Evolutionary conservation across 2,329 filamentous ascomycete genomes (phyloP).

Genomic region (Alternaria brassicicola): DNA sequence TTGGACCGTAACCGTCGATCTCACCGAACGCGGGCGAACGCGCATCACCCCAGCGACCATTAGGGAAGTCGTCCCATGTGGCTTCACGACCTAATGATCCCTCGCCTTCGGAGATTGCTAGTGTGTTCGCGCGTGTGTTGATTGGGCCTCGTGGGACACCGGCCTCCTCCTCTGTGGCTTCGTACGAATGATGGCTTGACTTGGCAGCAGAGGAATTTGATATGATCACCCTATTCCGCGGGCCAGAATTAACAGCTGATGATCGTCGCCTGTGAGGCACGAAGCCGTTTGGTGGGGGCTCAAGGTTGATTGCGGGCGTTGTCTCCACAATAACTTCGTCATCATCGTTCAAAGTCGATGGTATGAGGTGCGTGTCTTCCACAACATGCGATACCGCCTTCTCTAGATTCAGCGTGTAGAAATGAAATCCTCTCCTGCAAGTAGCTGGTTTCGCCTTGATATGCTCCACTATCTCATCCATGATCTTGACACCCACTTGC

Average conservation of each 20-base stretch:
- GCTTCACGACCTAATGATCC: conserved; percentile 89
- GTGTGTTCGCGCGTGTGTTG: conserved; percentile 80
- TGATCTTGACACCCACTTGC: conserved; percentile 77
- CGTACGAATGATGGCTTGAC: conserved; percentile 57
- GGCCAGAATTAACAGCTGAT: conserved; percentile 82
- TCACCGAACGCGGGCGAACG: conserved; percentile 87
- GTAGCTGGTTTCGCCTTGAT: conserved; percentile 67
- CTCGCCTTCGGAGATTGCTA: conserved; percentile 93
- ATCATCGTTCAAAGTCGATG: conserved; percentile 54
- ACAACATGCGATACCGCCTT: conserved; percentile 95
- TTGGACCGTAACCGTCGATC: conserved; percentile 98
- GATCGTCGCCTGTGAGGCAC: conserved; percentile 62
- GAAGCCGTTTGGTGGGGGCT: conserved; percentile 36
- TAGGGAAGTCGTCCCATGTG: conserved; percentile 98
- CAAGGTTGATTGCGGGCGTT: conserved; percentile 46
- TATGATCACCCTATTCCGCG: conserved; percentile 86
- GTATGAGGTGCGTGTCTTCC: conserved; percentile 84
- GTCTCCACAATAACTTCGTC: conserved; percentile 57
- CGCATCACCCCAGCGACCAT: conserved; percentile 93
- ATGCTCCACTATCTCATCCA: conserved; percentile 81
- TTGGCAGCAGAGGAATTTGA: conserved; percentile 65
- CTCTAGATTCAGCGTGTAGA: conserved; percentile 95
- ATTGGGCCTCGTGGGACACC: conserved; percentile 73
- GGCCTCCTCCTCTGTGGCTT: conserved; percentile 77
- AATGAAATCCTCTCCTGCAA: conserved; percentile 76